Base-by-base conservation (phyloP, 2,329 filamentous ascomycete species). In the Pseudocercospora fuligena region DNA sequence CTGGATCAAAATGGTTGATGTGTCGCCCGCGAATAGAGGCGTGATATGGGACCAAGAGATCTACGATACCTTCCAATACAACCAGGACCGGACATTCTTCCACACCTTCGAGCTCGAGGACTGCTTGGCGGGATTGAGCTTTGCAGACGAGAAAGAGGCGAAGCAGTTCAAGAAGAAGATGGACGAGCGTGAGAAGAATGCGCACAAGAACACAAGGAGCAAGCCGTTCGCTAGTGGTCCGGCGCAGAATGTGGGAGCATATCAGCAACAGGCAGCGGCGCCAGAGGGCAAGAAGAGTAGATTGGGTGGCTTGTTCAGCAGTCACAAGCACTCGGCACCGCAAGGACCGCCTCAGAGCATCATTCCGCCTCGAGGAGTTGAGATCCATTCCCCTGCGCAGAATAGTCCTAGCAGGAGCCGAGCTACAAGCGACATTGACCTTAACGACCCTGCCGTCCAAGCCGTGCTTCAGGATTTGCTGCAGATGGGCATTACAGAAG, bases 11-110 rank as follows among this genome's bases (percentile, higher is more conserved):
- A 85, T 99, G 82, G 95, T 99, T 60, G 95, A 99, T 79, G 89
- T 99, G 64, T 97, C 93, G 90, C 86, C 92, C 65, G 84, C 90
- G 60, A 90, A 89, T 77, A 88, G 91, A 77, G 94, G 94, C 65
- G 93, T 97, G 60, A 90, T 97, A 75, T 97, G 93, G 93, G 94
- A 97, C 76, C 94, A 98, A 82, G 95, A 99, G 81, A 93, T 99
- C 74, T 99, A 97, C 82, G 94, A 99, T 73, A 89, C 89, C 60
- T 98, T 97, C 85, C 85, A 86, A 70, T 99, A 98, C 84, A 97
- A 97, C 81, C 94, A 97, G 77, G 95, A 99, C 79, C 90, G 95
- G 68, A 94, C 92, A 67, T 99, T 97, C 82, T 99, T 99, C 82
- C 94, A 98, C 81, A 93, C 92, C 5, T 99, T 99, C 78, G 95